Conservation (phyloP, 441 rosid species). For the Flueggea neowawraea region DNA sequence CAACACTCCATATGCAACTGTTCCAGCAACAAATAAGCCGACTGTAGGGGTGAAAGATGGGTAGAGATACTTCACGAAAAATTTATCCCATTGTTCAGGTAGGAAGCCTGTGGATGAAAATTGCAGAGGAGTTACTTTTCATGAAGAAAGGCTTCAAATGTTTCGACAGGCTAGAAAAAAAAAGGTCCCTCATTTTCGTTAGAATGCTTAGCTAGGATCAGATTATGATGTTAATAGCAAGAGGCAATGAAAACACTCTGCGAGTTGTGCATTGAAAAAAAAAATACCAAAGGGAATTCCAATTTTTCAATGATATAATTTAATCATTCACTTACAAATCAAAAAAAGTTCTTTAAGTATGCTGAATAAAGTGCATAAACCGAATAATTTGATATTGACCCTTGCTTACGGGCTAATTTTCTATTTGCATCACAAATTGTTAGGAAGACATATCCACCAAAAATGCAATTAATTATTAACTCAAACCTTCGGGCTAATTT, state of each 20-base stretch:
- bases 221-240: background rate
- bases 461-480: no score
- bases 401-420: no score
- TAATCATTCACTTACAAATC: no score
- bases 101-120: slow-evolving; percentile 59
- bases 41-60: slow-evolving; percentile 85
- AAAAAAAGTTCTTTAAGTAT: no score
- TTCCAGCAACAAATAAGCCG: slow-evolving; percentile 70
- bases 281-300: no score
- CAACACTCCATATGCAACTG: slow-evolving; percentile 70
- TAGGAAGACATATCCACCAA: no score
- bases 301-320: no score
- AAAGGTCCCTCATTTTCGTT: background rate
- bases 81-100: slow-evolving; percentile 77
- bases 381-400: no score
- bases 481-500: no score
- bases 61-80: slow-evolving; percentile 81
- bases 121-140: slow-evolving; percentile 5
- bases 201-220: background rate
- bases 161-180: slow-evolving; percentile 1
- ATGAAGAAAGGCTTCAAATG: background rate
- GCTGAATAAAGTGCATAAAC: no score
- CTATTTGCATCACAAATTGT: no score
- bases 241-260: background rate
- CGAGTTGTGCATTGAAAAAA: background rate